phyloP scores from a whole-genome alignment of 257 asterid species.

The Solanum lycopersicoides region DNA sequence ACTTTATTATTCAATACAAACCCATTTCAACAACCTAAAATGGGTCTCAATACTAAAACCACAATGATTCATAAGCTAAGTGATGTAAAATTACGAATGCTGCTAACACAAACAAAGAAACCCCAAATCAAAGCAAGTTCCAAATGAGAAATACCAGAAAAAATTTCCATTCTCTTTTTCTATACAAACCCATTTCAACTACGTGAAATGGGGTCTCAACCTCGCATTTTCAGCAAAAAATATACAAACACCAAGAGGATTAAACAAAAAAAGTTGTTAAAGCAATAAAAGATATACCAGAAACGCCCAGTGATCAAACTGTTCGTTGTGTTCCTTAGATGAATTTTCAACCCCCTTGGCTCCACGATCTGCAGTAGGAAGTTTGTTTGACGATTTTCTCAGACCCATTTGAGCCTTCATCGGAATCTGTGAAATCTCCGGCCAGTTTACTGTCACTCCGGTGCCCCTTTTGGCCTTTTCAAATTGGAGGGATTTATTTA shows the following conservation, averaged over 20 bases:
- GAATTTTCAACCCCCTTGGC: background rate
- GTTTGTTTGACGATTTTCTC: background rate
- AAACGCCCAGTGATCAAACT: constrained; percentile 23
- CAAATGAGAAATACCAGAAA: background rate
- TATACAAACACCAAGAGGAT: background rate
- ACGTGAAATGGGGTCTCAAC: background rate
- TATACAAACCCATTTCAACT: background rate
- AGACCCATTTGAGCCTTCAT: constrained; percentile 1
- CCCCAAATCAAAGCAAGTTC: background rate
- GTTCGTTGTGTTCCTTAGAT: constrained; percentile 1
- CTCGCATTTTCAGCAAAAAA: background rate
- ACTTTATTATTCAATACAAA: background rate
- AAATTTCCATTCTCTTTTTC: background rate
- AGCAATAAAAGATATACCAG: constrained; percentile 10
- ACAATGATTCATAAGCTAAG: background rate
- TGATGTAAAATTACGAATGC: background rate
- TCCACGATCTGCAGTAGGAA: background rate
- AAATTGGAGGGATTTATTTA: background rate
- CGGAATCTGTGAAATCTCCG: background rate
- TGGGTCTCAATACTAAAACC: background rate
- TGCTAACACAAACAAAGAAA: background rate
- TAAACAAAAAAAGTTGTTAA: background rate
- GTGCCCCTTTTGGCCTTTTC: background rate
- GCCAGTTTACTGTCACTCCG: background rate
- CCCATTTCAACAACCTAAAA: background rate